Evolutionary conservation across 202 grass and related monocot genomes (phyloP).

Genomic region (Setaria viridis): DNA sequence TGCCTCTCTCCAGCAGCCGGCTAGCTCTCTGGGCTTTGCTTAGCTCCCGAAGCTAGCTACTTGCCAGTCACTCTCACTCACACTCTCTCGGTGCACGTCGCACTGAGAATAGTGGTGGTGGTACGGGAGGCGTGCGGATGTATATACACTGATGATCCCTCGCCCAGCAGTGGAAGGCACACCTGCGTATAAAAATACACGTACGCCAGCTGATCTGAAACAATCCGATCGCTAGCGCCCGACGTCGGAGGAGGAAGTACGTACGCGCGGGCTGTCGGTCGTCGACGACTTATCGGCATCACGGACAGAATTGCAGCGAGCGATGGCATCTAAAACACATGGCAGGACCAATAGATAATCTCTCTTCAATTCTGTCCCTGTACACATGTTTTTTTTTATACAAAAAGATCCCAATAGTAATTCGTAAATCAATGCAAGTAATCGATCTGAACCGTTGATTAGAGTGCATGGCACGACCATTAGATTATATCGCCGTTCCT

Average conservation of each 20-base stretch:
- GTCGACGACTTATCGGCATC: constrained; percentile 4
- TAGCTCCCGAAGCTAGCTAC: neutral
- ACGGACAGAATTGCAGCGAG: neutral
- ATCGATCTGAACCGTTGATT: too few relatives aligned
- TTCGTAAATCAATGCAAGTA: too few relatives aligned
- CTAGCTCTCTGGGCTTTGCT: neutral
- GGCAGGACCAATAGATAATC: neutral
- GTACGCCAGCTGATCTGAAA: neutral
- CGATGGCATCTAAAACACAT: neutral
- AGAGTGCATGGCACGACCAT: too few relatives aligned
- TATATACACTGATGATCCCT: constrained; percentile 13
- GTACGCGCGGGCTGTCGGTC: neutral
- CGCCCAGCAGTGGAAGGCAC: too few relatives aligned
- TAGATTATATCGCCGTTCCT: too few relatives aligned
- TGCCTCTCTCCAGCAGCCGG: neutral
- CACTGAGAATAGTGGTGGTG: neutral
- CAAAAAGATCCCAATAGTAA: too few relatives aligned
- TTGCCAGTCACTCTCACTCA: neutral
- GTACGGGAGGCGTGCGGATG: neutral
- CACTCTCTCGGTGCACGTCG: neutral
- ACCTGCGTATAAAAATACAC: neutral
- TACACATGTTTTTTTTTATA: too few relatives aligned
- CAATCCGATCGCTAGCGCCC: neutral
- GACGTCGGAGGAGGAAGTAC: too few relatives aligned
- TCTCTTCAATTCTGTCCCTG: too few relatives aligned